Base-by-base conservation (phyloP, 2,329 filamentous ascomycete genomes). In the Phialophora macrospora region DNA sequence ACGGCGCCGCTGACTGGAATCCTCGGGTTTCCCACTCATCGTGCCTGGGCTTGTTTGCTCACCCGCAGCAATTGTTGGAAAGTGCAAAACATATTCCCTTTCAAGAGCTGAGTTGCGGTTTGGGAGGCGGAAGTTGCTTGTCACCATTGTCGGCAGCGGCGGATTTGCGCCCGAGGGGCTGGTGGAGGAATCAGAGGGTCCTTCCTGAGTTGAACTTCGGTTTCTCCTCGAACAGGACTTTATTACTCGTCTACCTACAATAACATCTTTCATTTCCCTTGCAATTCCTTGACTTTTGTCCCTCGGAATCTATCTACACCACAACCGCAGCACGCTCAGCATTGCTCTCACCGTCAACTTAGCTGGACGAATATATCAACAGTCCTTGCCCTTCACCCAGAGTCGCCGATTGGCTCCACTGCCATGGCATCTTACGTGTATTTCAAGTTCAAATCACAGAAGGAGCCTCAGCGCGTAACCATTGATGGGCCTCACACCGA, bases 401-500 rank as follows among this genome's bases (percentile, higher is more conserved):
- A 17, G 49, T 52, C 44, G 26, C 55, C 30, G 24, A 26, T 44
- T 60, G 66, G 60, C 60, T 51, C 56, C 52, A 57, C 62, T 65
- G 87, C 75, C 75, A 97, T 97, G 93, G 88, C 92, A 77, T 97
- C 95, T 64, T 98, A 93, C 72, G 95, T 99, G 76, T 98, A 97
- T 82, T 99, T 97, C 91, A 97, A 97, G 82, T 99, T 99, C 89
- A 98, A 97, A 82, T 98, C 94, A 73, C 93, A 96, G 77, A 97
- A 93, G 82, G 95, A 98, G 77, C 92, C 93, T 67, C 92, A 92
- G 64, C 88, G 93, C 76, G 93, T 99, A 74, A 91, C 93, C 76
- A 98, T 99, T 79, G 94, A 99, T 80, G 95, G 95, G 76, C 97
- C 94, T 74, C 92, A 92, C 79, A 96, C 98, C 76, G 97, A 94